phyloP scores from a whole-genome alignment of 2,329 filamentous ascomycete genomes.

The Ascochyta lentis region DNA sequence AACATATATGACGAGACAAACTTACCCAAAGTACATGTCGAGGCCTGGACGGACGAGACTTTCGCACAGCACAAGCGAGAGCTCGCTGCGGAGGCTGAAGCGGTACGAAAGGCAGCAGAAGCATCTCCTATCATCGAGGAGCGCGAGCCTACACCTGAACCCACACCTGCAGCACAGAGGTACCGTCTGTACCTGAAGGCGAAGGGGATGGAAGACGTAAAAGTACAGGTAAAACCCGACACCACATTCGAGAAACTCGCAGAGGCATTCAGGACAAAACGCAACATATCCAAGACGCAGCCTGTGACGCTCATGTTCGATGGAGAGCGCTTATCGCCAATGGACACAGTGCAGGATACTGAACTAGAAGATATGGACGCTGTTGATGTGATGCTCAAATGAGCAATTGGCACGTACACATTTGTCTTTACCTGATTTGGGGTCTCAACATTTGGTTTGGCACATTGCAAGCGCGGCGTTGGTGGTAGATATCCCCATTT shows the following conservation, averaged over 20 bases:
- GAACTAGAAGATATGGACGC: conserved; percentile 49
- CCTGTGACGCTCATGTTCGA: conserved; percentile 48
- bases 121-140: conserved; percentile 23
- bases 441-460: background rate
- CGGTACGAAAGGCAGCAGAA: conserved; percentile 49
- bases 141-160: conserved; percentile 26
- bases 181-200: conserved; percentile 60
- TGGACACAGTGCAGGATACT: conserved; percentile 39
- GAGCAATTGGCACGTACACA: background rate
- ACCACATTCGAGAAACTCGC: conserved; percentile 42
- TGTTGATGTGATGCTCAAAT: conserved; percentile 48
- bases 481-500: conserved; percentile 11
- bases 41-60: conserved; percentile 75
- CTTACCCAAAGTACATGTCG: conserved; percentile 68
- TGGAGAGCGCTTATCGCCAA: conserved; percentile 44
- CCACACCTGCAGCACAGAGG: conserved; percentile 30
- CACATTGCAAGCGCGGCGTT: conserved; percentile 15
- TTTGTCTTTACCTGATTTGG: background rate
- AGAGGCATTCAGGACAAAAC: conserved; percentile 35
- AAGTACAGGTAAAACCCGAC: conserved; percentile 55
- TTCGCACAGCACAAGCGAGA: conserved; percentile 60
- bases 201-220: conserved; percentile 59
- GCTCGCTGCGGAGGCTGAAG: conserved; percentile 34
- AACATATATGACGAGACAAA: conserved; percentile 61
- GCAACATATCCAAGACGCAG: conserved; percentile 32